Percentiles rank a stretch among this genome's conserved stretches.
These are phyloP conservation scores for Rhizopus arrhizus DNA, from an alignment of 371 early-diverging fungal species.

Conservation along the genomic window DNA sequence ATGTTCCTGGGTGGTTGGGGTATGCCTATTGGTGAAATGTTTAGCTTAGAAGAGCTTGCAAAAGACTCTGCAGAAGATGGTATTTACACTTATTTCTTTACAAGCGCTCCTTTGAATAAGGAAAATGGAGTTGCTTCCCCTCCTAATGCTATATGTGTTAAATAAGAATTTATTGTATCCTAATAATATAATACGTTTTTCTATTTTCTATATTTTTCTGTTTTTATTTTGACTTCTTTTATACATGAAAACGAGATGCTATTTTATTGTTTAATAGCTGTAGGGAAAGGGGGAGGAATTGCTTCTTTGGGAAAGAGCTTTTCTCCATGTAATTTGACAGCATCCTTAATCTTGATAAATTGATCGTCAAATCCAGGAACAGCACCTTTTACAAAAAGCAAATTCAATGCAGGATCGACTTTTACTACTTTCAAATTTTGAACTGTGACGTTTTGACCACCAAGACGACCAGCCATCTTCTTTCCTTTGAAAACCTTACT, in stretches of 20 bases:
- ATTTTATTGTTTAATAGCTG: constrained; percentile 48
- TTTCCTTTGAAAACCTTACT: constrained; percentile 95
- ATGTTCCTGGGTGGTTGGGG: constrained; percentile 45
- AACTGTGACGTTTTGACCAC: constrained; percentile 81
- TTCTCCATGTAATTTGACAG: constrained; percentile 76
- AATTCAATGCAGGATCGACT: constrained; percentile 82
- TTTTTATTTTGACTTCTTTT: neutral
- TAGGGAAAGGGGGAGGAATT: constrained; percentile 77
- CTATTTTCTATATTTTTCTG: too few relatives aligned
- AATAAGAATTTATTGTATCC: constrained; percentile 21
- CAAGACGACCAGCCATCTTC: constrained; percentile 98
- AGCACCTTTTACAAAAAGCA: constrained; percentile 88
- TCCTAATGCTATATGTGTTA: constrained; percentile 49
- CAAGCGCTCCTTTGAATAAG: constrained; percentile 49
- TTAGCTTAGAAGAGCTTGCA: constrained; percentile 41
- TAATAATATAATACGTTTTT: too few relatives aligned
- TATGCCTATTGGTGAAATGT: constrained; percentile 51
- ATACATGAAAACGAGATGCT: neutral
- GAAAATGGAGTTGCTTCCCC: constrained; percentile 44
- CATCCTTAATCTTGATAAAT: constrained; percentile 84
- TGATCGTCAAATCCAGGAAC: constrained; percentile 90
- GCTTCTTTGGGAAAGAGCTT: constrained; percentile 70
- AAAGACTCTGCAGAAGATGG: constrained; percentile 43
- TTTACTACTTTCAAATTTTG: constrained; percentile 87
- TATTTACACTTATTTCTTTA: constrained; percentile 43